Percentiles rank a stretch among this genome's conserved stretches.
phyloP scores from a whole-genome alignment of 2,329 filamentous ascomycete species.

The Penicillium sp. region DNA sequence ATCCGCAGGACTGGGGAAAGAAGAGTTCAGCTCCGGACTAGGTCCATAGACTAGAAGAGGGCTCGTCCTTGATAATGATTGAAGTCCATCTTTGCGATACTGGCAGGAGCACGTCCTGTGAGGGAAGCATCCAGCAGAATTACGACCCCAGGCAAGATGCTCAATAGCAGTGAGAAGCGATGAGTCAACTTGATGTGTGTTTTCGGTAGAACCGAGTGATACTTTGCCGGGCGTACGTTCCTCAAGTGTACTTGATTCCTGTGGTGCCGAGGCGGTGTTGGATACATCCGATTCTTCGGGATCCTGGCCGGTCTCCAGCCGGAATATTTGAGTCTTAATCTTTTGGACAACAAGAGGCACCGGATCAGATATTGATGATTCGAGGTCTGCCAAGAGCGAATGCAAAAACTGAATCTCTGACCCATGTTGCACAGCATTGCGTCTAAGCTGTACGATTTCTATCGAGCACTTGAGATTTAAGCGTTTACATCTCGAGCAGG shows the following conservation, averaged over 20 bases:
- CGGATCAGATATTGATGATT: slow-evolving; percentile 9
- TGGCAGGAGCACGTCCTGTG: slow-evolving; percentile 30
- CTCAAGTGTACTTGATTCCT: slow-evolving; percentile 4
- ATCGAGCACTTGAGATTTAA: slow-evolving; percentile 24
- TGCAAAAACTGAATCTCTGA: slow-evolving; percentile 26
- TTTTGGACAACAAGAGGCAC: slow-evolving; percentile 6
- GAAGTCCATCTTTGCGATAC: slow-evolving; percentile 18
- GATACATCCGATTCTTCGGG: background rate
- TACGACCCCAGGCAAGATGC: slow-evolving; percentile 39
- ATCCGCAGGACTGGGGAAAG: slow-evolving; percentile 9
- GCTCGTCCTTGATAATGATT: slow-evolving; percentile 10
- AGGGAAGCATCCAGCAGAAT: slow-evolving; percentile 33
- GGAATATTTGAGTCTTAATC: slow-evolving; percentile 20
- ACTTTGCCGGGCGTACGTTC: slow-evolving; percentile 2
- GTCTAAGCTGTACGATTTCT: slow-evolving; percentile 23
- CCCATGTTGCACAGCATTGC: slow-evolving; percentile 23
- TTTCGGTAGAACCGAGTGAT: slow-evolving; percentile 4
- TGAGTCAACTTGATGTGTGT: slow-evolving; percentile 18
- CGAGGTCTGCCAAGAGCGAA: slow-evolving; percentile 20
- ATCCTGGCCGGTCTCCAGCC: slow-evolving; percentile 18
- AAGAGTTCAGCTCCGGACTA: slow-evolving; percentile 4
- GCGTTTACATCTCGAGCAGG: slow-evolving; percentile 22
- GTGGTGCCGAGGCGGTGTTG: background rate
- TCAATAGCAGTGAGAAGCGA: slow-evolving; percentile 34
- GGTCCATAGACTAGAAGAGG: slow-evolving; percentile 11